phyloP scores from a whole-genome alignment of 1,139 yeast species.

The Sugiyamaella neomexicana region DNA sequence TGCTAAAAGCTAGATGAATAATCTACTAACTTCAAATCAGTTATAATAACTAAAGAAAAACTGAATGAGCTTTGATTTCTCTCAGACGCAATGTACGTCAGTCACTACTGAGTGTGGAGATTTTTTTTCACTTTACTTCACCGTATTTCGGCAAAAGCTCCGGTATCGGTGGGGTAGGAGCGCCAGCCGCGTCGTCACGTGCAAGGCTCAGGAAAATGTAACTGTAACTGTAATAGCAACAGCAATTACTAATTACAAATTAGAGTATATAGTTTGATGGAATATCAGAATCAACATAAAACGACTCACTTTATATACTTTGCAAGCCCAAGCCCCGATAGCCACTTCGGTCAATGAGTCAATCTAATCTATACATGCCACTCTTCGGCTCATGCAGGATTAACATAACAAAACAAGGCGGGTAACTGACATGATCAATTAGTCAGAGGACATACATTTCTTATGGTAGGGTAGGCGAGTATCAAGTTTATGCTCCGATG shows the following conservation, averaged over 20 bases:
- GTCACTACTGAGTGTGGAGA: constrained; percentile 1
- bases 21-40: background rate
- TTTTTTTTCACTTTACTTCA: constrained; percentile 11
- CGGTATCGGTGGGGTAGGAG: constrained; percentile 9
- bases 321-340: background rate
- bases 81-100: constrained; percentile 12
- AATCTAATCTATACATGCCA: background rate
- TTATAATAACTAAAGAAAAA: no score
- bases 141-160: constrained; percentile 8
- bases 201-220: background rate
- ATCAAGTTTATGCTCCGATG: no score
- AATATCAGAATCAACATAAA: background rate
- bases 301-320: constrained; percentile 1
- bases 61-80: background rate
- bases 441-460: no score
- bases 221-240: no score
- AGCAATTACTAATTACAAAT: no score
- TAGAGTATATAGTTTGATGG: background rate
- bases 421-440: background rate
- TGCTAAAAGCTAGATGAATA: background rate
- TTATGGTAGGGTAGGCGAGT: no score
- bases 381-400: background rate
- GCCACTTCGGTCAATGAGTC: background rate
- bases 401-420: background rate
- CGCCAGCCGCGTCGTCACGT: constrained; percentile 1